These are phyloP conservation scores for Aspergillus chevalieri DNA, from an alignment of 2,329 filamentous ascomycete species.

Conservation along the genomic window DNA sequence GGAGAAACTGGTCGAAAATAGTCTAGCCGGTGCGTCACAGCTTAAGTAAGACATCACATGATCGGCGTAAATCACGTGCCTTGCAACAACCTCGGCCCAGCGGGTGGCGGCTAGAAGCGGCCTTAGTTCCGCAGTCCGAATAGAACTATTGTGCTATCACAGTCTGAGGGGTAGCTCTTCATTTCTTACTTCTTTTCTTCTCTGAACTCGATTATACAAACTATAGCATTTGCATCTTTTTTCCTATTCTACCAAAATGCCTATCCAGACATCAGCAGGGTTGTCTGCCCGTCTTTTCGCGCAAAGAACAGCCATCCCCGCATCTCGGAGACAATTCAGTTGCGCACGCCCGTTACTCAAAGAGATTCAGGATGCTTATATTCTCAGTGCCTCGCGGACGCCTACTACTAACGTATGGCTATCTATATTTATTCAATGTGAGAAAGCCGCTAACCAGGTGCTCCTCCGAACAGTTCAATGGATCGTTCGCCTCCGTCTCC, in stretches of 20 bases:
- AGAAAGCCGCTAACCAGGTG: constrained; percentile 5
- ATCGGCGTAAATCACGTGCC: background rate
- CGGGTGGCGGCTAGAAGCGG: constrained; percentile 22
- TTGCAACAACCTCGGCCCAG: constrained; percentile 22
- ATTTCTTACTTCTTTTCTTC: background rate
- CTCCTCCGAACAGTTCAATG: constrained; percentile 69
- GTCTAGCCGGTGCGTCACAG: background rate
- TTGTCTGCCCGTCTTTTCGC: constrained; percentile 21
- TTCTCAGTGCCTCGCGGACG: constrained; percentile 81
- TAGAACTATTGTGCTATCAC: background rate
- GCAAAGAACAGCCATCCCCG: constrained; percentile 29
- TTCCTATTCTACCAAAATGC: constrained; percentile 10
- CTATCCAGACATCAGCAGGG: constrained; percentile 19
- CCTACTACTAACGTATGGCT: constrained; percentile 72
- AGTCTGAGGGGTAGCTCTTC: background rate
- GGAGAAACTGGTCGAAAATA: constrained; percentile 10
- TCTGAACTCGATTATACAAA: background rate
- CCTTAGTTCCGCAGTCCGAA: constrained; percentile 10
- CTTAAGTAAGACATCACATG: constrained; percentile 9
- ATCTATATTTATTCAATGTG: background rate
- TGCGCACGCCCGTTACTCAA: constrained; percentile 44
- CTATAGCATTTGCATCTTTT: background rate
- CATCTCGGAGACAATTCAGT: constrained; percentile 48
- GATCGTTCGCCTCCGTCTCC: constrained; percentile 73
- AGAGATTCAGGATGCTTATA: constrained; percentile 87